Evolutionary conservation across 352 stramenopile genomes (phyloP).

Genomic region (Globisporangium megalacanthum): DNA sequence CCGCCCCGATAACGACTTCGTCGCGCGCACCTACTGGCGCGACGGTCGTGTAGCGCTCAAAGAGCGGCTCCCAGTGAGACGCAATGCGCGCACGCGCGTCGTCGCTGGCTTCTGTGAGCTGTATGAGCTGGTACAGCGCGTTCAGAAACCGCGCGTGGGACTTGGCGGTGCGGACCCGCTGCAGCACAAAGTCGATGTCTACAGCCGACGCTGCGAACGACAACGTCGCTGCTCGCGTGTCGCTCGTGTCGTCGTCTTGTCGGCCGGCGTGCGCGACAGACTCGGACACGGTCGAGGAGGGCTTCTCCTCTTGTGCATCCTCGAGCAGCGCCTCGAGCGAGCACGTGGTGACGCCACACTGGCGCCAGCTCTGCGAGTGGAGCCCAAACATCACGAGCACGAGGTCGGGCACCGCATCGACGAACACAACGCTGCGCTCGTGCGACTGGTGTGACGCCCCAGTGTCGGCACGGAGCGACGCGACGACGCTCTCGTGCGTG

Average conservation of each 20-base stretch:
- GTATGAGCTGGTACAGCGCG: conserved; percentile 49
- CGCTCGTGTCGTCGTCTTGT: neutral
- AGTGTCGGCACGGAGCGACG: neutral
- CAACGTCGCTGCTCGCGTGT: neutral
- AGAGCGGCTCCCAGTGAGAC: conserved; percentile 34
- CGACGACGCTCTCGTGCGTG: conserved; percentile 33
- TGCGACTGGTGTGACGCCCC: too few relatives aligned
- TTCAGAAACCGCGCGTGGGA: conserved; percentile 66
- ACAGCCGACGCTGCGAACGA: neutral
- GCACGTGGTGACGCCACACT: conserved; percentile 24
- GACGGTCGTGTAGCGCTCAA: conserved; percentile 36
- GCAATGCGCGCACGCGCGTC: conserved; percentile 22
- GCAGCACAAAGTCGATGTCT: conserved; percentile 24
- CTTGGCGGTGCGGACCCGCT: conserved; percentile 29
- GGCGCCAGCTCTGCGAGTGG: conserved; percentile 28
- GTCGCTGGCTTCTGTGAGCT: conserved; percentile 22
- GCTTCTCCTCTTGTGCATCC: neutral
- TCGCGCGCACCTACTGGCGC: conserved; percentile 43
- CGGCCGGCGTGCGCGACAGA: neutral
- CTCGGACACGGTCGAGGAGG: neutral
- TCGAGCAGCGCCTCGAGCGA: conserved; percentile 13
- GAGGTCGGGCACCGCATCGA: conserved; percentile 10
- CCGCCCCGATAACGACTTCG: conserved; percentile 42
- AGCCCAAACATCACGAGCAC: conserved; percentile 31
- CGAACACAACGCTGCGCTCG: neutral